Base-by-base conservation (phyloP, 176 grass and related monocot species). In the Panicum miliaceum region DNA sequence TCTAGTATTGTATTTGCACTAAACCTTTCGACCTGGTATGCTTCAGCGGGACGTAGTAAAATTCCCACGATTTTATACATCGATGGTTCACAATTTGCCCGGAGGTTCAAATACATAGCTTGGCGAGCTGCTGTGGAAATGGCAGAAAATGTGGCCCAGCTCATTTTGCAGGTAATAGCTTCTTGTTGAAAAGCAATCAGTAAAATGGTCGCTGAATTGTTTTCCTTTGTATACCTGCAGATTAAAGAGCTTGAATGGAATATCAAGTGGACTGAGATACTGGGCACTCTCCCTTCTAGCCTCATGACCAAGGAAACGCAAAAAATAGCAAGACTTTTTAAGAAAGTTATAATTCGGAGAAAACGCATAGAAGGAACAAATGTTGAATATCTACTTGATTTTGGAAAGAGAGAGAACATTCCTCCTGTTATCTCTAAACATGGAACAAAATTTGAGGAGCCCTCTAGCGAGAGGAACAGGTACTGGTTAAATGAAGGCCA, bases 231-330 rank as follows among this genome's bases (percentile, higher is more conserved):
- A 25, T 13, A 47, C 77, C 78, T 88, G 81, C 86, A 96, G 97
- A 96, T 96, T 86, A 99, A 99, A 92, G 97, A 99, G 75, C 76
- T 99, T 79, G 90, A 94, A 85, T 88, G 84, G 64, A 89, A 99
- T 88, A 92, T 99, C 84, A 96, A 88, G 68, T 99, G 97, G 97
- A 64, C 86, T 81, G 97, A 96, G 40, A 90, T 99, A 84, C 86
- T 80, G 25, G 79, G 79, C 32, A 76, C 89, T 86, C 83, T 90
- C 65, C 94, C 74, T 81, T 86, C 87, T 86, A 81, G 85, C 41
- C 84, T 81, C 65, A 76, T 91, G 71, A 90, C 88, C 64, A 99
- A 94, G 81, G 97, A 99, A 94, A 78, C 90, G 51, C 91, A 96
- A 81, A 96, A 87, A 89, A 77, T 90, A 84, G 79, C 81, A 77